Evolutionary conservation across 768 basidiomycete genomes (phyloP), one percentile per base, ranked within the genome.

Genomic region (Mycena venus): DNA sequence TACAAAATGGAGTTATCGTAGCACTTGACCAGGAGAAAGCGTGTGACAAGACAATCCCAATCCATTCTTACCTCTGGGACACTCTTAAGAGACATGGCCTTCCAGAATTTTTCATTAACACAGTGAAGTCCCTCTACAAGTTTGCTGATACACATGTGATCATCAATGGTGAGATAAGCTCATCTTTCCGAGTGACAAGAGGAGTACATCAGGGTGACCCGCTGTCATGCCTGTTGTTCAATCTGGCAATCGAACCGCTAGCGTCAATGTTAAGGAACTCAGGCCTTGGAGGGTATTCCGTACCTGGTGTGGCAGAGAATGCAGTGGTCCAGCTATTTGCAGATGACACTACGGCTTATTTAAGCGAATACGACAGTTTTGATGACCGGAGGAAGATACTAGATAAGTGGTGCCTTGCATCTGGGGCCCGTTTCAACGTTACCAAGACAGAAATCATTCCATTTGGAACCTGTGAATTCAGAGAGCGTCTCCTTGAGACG

Each of bases 151-250:
- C 79, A 7, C 11, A 21, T 3, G 75, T 83, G 8, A 79, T 78
- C 32, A 47, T 83, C 1, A 83, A 83, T 25, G 79, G 82, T 3
- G 40, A 61, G 0, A 6, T 78, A 3, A 81, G 80, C 56, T 44
- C 32, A 19, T 42, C 73, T 0, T 80, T 76, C 65, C 27, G 29
- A 1, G 68, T 81, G 5, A 74, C 44, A 2, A 49, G 80, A 14
- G 82, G 83, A 0, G 82, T 83, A 0, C 12, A 80, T 11, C 83
- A 84, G n/a, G 82, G 80, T 7, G 82, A 83, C 73, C 79, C 81
- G 0, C 60, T 83, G 0, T 83, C 79, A 0, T 84, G 83, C 74
- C 72, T 83, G 0, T 76, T 84, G 7, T 19, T 44, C 36, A 38
- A 8, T 38, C n/a, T n/a, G n/a, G n/a, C n/a, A n/a, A n/a, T n/a